Evolutionary conservation across 306 rosid genomes (phyloP).

Genomic region (Benincasa hispida): DNA sequence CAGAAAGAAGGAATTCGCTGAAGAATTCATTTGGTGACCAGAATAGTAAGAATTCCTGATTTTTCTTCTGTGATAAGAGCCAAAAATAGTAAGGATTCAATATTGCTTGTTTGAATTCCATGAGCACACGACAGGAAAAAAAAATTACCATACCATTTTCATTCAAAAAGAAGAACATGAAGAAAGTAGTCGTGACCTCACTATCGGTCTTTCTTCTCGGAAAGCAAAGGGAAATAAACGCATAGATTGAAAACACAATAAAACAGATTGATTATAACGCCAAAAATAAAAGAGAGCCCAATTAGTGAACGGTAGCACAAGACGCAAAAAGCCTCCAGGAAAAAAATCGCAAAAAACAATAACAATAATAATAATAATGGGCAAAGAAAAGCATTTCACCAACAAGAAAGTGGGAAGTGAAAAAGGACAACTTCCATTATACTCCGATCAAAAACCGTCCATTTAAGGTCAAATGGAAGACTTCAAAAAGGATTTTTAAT

Average conservation of each 20-base stretch:
- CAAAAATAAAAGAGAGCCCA: neutral
- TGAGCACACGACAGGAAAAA: neutral
- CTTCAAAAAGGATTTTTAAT: neutral
- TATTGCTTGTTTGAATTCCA: neutral
- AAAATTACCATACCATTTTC: neutral
- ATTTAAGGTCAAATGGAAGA: neutral
- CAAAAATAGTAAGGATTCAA: neutral
- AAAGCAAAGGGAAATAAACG: neutral
- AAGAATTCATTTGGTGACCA: neutral
- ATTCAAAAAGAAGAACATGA: neutral
- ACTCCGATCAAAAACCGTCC: neutral
- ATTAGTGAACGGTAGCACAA: neutral
- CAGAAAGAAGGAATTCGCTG: neutral
- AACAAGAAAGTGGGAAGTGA: neutral
- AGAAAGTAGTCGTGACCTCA: neutral
- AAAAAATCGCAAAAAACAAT: neutral
- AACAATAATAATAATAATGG: too few species aligned
- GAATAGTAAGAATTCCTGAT: neutral
- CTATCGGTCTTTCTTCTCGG: neutral
- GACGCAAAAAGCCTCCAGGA: neutral
- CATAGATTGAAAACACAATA: neutral
- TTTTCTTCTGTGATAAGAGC: too few species aligned
- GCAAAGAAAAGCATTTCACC: neutral
- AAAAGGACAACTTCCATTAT: neutral
- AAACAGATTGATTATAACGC: neutral